These are phyloP conservation scores for Blastobotrys petasosporus DNA, from an alignment of 1,139 yeast genomes.

Conservation along the genomic window DNA sequence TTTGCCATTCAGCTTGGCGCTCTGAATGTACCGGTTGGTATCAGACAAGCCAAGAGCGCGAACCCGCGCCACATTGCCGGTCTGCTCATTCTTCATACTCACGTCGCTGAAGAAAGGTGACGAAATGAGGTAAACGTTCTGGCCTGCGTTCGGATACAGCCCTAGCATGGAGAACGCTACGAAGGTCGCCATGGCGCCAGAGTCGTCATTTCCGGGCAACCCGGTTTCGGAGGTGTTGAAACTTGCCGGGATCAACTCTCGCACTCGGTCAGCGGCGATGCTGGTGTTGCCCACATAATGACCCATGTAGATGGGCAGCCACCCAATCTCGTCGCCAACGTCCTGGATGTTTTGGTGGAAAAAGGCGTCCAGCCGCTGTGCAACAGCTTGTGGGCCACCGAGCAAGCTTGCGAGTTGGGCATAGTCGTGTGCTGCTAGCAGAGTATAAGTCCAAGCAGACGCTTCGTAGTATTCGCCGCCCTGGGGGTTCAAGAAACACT, in stretches of 20 bases:
- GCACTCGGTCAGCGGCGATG: constrained; percentile 12
- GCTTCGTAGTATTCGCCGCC: constrained; percentile 16
- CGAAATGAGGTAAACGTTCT: constrained; percentile 36
- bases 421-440: constrained; percentile 36
- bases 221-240: constrained; percentile 31
- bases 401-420: constrained; percentile 30
- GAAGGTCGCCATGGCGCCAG: constrained; percentile 42
- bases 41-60: constrained; percentile 30
- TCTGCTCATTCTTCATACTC: constrained; percentile 27
- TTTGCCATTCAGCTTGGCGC: constrained; percentile 33
- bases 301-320: constrained; percentile 12
- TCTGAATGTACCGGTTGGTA: constrained; percentile 30
- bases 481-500: constrained; percentile 34
- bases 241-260: constrained; percentile 20
- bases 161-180: constrained; percentile 37
- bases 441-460: constrained; percentile 10
- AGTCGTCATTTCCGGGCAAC: constrained; percentile 40
- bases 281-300: constrained; percentile 11
- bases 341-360: constrained; percentile 20
- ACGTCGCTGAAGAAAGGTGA: constrained; percentile 35
- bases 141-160: constrained; percentile 38
- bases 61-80: constrained; percentile 31
- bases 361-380: constrained; percentile 32
- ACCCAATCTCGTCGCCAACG: constrained; percentile 34
- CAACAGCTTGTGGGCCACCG: constrained; percentile 32